A percentile compares a stretch with the other conserved stretches of the same genome.
phyloP scores from a whole-genome alignment of 345 rosid genomes.

The Diplotaxis tenuifolia region DNA sequence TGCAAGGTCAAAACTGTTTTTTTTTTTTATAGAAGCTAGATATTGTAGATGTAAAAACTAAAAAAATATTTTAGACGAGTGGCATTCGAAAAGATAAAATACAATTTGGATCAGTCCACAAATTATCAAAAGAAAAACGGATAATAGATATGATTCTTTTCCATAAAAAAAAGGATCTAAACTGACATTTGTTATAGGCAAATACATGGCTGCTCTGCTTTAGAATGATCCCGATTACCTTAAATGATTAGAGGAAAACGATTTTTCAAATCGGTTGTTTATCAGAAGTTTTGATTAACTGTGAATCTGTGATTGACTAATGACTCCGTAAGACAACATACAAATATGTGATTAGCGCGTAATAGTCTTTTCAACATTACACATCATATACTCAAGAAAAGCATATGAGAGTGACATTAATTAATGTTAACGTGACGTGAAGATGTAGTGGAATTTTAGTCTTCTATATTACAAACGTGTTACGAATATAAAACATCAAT shows the following conservation, averaged over 20 bases:
- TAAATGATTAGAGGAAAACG: neutral
- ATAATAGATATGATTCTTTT: neutral
- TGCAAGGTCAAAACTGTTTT: neutral
- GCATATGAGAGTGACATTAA: neutral
- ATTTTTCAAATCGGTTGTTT: neutral
- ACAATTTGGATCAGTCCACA: neutral
- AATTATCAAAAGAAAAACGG: neutral
- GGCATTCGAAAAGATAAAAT: neutral
- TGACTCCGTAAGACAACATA: neutral
- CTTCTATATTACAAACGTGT: conserved; percentile 1
- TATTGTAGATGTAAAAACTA: neutral
- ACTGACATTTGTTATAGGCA: neutral
- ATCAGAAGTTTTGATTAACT: neutral
- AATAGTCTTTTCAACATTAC: conserved; percentile 3
- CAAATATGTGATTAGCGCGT: neutral
- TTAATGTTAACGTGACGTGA: conserved; percentile 8
- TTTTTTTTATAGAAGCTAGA: neutral
- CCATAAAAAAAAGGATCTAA: neutral
- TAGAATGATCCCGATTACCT: neutral
- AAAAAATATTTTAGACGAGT: neutral
- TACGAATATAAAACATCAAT: neutral
- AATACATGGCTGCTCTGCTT: neutral
- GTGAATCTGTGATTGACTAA: too few relatives aligned
- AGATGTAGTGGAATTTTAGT: neutral
- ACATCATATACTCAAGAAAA: neutral